phyloP scores from a whole-genome alignment of 2,329 filamentous ascomycete genomes.

The Alternaria brassicicola region DNA sequence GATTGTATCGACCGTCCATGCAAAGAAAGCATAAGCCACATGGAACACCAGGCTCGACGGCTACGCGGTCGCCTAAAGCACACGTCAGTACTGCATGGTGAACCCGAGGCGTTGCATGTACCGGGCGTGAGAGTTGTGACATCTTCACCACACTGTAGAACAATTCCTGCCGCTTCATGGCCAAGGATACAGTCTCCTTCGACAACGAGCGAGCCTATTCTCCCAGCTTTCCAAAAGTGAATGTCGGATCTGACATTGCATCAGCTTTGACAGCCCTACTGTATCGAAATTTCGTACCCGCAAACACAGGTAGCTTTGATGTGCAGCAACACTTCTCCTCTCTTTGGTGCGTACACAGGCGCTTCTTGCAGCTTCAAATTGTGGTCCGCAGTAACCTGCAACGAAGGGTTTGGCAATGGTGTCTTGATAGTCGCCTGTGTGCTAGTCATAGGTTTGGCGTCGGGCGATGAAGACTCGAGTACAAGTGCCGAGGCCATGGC shows the following conservation, averaged over 20 bases:
- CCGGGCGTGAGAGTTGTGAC: constrained; percentile 59
- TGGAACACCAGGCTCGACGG: constrained; percentile 69
- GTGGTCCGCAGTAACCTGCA: constrained; percentile 67
- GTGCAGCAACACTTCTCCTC: constrained; percentile 64
- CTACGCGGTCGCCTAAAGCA: constrained; percentile 64
- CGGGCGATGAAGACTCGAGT: neutral
- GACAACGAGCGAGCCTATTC: constrained; percentile 67
- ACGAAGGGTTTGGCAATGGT: constrained; percentile 58
- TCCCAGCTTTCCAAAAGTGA: constrained; percentile 70
- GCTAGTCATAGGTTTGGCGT: constrained; percentile 19
- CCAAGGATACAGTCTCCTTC: constrained; percentile 69
- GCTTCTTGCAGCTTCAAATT: constrained; percentile 62
- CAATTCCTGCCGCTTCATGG: constrained; percentile 68
- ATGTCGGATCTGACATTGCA: constrained; percentile 62
- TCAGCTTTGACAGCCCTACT: neutral
- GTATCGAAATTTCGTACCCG: constrained; percentile 52
- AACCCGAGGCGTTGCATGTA: constrained; percentile 17
- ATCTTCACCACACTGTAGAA: constrained; percentile 62
- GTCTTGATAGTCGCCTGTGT: constrained; percentile 24
- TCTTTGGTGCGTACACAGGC: constrained; percentile 61
- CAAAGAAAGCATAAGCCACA: constrained; percentile 67
- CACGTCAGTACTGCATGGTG: neutral
- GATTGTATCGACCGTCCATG: constrained; percentile 65
- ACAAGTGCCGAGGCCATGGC: constrained; percentile 1
- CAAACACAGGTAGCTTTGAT: constrained; percentile 69